Percentiles rank a stretch among this genome's conserved stretches.
These are phyloP conservation scores for Saccharomyces eubayanus DNA, from an alignment of 805 yeast species.

Conservation along the genomic window DNA sequence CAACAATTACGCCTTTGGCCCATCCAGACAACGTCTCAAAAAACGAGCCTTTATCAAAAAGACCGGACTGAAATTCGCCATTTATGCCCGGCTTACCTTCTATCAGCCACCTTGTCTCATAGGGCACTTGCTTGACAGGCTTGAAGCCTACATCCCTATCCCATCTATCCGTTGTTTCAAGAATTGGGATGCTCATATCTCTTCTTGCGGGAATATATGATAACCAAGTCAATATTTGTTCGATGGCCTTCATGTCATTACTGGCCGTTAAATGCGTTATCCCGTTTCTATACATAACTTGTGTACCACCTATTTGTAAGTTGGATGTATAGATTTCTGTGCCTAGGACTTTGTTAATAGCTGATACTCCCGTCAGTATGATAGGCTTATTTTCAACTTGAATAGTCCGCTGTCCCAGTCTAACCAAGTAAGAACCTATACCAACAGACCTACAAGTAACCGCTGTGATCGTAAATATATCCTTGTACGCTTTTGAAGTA, in stretches of 20 bases:
- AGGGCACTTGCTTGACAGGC: slow-evolving; percentile 63
- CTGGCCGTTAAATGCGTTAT: slow-evolving; percentile 89
- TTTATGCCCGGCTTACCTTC: slow-evolving; percentile 40
- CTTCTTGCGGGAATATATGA: slow-evolving; percentile 85
- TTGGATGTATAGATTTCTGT: slow-evolving; percentile 92
- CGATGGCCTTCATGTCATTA: slow-evolving; percentile 91
- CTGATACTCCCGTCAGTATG: slow-evolving; percentile 95
- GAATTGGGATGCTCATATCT: slow-evolving; percentile 76
- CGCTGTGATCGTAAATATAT: slow-evolving; percentile 86
- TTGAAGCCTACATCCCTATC: slow-evolving; percentile 78
- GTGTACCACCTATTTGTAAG: slow-evolving; percentile 95
- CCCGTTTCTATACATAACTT: slow-evolving; percentile 94
- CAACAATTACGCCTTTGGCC: slow-evolving; percentile 96
- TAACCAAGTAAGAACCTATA: slow-evolving; percentile 94
- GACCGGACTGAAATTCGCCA: slow-evolving; percentile 68
- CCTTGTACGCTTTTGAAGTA: slow-evolving; percentile 90
- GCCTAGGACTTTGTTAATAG: slow-evolving; percentile 88
- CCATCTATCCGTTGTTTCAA: slow-evolving; percentile 76
- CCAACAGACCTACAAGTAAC: slow-evolving; percentile 98
- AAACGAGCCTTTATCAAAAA: slow-evolving; percentile 85
- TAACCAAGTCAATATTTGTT: slow-evolving; percentile 87
- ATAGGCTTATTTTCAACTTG: slow-evolving; percentile 97
- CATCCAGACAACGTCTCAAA: slow-evolving; percentile 91
- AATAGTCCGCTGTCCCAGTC: slow-evolving; percentile 94
- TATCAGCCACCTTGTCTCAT: slow-evolving; percentile 89